Percentiles rank a stretch among this genome's conserved stretches.
phyloP scores from a whole-genome alignment of 805 yeast species.

The Pichia scutulata region DNA sequence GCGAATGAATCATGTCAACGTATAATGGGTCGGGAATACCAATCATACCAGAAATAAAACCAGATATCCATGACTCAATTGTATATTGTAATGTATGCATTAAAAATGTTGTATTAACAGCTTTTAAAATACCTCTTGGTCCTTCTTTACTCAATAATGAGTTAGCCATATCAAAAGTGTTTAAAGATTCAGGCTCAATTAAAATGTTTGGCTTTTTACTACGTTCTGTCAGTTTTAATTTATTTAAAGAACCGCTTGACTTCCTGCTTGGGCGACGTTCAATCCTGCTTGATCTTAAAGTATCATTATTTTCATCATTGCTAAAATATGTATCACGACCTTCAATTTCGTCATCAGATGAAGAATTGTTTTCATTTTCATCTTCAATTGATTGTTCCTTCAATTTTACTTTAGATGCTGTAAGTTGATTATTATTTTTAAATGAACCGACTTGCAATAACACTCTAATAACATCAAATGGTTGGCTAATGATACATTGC shows the following conservation, averaged over 20 bases:
- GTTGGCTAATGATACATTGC: conserved; percentile 68
- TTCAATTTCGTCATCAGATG: conserved; percentile 12
- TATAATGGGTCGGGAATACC: conserved; percentile 86
- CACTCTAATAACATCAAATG: conserved; percentile 76
- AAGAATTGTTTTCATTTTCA: conserved; percentile 26
- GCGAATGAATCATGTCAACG: conserved; percentile 72
- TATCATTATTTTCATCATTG: not conserved
- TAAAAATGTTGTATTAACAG: conserved; percentile 72
- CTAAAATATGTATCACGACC: conserved; percentile 17
- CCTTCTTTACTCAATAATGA: conserved; percentile 64
- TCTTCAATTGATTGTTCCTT: not conserved
- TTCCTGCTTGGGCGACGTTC: conserved; percentile 21
- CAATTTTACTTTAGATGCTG: not conserved
- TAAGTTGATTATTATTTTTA: conserved; percentile 17
- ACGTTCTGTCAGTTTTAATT: not conserved
- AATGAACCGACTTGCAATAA: conserved; percentile 76
- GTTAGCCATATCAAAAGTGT: conserved; percentile 57
- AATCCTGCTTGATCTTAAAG: conserved; percentile 22
- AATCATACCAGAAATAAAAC: conserved; percentile 71
- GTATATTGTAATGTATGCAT: conserved; percentile 68
- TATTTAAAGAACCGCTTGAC: conserved; percentile 7
- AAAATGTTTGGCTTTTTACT: conserved; percentile 3
- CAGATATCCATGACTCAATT: conserved; percentile 86
- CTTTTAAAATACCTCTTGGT: conserved; percentile 62
- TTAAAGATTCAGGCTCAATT: conserved; percentile 50